Base-by-base conservation (phyloP, 495 filamentous ascomycete species). In the Extremus antarcticus region DNA sequence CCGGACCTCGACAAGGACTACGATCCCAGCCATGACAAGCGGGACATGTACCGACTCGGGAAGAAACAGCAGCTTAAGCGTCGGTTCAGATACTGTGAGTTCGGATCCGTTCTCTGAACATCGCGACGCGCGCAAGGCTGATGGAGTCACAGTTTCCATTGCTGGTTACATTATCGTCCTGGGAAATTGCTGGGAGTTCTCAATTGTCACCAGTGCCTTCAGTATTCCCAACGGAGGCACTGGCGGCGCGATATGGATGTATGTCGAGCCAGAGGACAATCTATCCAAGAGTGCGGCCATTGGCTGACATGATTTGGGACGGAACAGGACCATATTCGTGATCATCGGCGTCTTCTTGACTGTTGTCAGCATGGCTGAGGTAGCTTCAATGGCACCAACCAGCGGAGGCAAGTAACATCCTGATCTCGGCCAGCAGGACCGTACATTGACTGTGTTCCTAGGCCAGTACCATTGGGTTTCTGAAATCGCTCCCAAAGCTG, bases 121-220 rank as follows among this genome's bases (percentile, higher is more conserved):
- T n/a, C n/a, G n/a, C n/a, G n/a, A n/a, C n/a, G n/a, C n/a, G n/a
- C n/a, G n/a, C 46, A 19, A 19, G 24, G 7, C 22, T 23, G 46
- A 25, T 49, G 46, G 32, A n/a, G n/a, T n/a, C 20, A 19, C 15
- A 47, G 45, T 70, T 21, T 71, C 70, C 1, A 67, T 71, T 25
- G 51, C 70, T 1, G 70, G 70, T 20, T 72, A 71, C 58, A 57
- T 60, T 17, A 61, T 63, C 16, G 59, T 67, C 29, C 55, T 71
- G 50, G 68, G 69, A 53, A 59, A 58, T 38, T 69, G 67, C 19
- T 71, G 67, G 67, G 66, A 69, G 43, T 65, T 64, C n/a, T 57
- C 65, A 20, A 24, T 43, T 11, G 39, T 43, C 3, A 41, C 46
- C 24, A 49, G 46, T 29, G 24, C 17, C 46, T 49, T 21, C 23